These are phyloP conservation scores for Volvox carteri DNA, from an alignment of 163 green algal species.

Conservation along the genomic window DNA sequence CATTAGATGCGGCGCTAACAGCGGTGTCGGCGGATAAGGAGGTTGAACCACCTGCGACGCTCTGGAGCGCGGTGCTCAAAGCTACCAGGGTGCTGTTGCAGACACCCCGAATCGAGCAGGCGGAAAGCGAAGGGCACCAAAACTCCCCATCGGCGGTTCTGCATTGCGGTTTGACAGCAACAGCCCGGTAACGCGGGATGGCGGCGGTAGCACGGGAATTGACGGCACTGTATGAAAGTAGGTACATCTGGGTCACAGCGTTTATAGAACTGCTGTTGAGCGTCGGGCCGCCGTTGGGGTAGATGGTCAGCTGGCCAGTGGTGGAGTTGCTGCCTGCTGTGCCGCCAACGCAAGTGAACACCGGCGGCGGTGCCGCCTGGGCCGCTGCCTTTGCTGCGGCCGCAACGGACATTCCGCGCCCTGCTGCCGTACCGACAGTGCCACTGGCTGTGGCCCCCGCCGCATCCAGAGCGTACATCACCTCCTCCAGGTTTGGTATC, in stretches of 20 bases:
- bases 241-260: neutral
- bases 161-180: conserved; percentile 33
- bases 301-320: neutral
- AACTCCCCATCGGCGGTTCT: conserved; percentile 20
- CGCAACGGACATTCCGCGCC: conserved; percentile 5
- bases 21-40: neutral
- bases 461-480: conserved; percentile 21
- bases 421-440: neutral
- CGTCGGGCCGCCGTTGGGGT: neutral
- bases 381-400: conserved; percentile 36
- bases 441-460: neutral
- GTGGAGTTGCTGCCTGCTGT: neutral
- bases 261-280: conserved; percentile 32
- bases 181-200: conserved; percentile 33
- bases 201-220: conserved; percentile 7
- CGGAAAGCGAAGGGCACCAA: conserved; percentile 18
- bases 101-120: conserved; percentile 18
- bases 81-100: neutral
- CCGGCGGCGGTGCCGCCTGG: conserved; percentile 1
- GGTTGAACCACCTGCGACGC: neutral
- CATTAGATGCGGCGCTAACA: neutral
- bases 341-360: conserved; percentile 3
- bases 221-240: conserved; percentile 47
- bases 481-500: neutral
- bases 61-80: neutral